These are phyloP conservation scores for Termitomyces sp. DNA, from an alignment of 768 basidiomycete species.

Conservation along the genomic window DNA sequence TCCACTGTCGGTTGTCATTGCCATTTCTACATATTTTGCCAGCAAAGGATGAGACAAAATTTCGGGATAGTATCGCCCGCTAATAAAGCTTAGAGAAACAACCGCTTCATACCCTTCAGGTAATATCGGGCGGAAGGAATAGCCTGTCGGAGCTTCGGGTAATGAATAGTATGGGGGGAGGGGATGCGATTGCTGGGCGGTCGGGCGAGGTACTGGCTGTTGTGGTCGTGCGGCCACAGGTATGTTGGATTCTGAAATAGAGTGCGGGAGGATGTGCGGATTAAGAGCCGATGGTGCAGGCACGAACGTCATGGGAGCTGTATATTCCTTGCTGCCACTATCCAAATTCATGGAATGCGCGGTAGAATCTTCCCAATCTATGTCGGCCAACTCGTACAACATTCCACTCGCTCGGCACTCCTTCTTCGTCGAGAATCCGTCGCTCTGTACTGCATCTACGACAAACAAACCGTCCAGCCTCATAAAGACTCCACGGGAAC, in stretches of 20 bases:
- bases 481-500: conserved; percentile 67
- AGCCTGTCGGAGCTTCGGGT: conserved; percentile 64
- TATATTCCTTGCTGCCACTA: neutral
- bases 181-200: conserved; percentile 19
- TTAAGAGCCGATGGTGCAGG: conserved; percentile 26
- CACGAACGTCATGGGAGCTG: conserved; percentile 9
- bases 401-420: conserved; percentile 69
- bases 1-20: conserved; percentile 28
- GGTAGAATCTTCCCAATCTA: conserved; percentile 48
- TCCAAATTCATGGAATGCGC: neutral
- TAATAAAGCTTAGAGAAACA: conserved; percentile 63
- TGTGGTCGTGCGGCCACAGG: conserved; percentile 4
- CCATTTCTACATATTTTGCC: conserved; percentile 31
- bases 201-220: conserved; percentile 7
- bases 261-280: conserved; percentile 19
- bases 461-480: conserved; percentile 60
- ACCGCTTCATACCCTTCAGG: conserved; percentile 57
- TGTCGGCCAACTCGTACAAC: conserved; percentile 75
- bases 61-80: conserved; percentile 77
- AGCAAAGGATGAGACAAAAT: conserved; percentile 65
- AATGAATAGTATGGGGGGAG: conserved; percentile 29
- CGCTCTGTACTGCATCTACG: conserved; percentile 42
- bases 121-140: conserved; percentile 65
- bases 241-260: conserved; percentile 22
- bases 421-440: conserved; percentile 37